Evolutionary conservation across 495 filamentous ascomycete species (phyloP), one percentile per base, ranked within the genome.

Genomic region (Aspergillus ellipticus): DNA sequence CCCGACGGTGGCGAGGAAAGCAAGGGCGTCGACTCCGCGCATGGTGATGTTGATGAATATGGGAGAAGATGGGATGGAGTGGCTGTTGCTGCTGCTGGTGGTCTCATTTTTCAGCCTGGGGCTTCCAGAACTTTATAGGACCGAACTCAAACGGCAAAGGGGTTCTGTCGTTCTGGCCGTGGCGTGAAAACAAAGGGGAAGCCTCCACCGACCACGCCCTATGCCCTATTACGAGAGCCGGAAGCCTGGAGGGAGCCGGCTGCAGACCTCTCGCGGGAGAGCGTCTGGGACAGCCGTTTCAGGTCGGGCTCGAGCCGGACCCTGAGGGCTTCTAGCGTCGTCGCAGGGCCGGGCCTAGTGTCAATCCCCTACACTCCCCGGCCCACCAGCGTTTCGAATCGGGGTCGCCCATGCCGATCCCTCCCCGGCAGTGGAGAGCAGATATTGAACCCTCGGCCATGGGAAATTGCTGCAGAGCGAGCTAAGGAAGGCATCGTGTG

Each of bases 1-100:
- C 28, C 43, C 56, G 17, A 63, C 31, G 20, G 53, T 22, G 24
- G 61, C 49, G 33, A 67, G 55, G 7, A 59, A 20, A 9, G 51
- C 54, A 31, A 61, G 57, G 29, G 45, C 26, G 39, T 35, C 39
- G 37, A 58, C 6, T 28, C 24, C 22, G 17, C 10, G 33, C 56
- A 58, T 54, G 35, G 20, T 51, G 33, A 45, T n/a, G 22, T 4
- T 16, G 13, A 6, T 15, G 4, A 4, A 17, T n/a, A n/a, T 13
- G 35, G n/a, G 11, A 0, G 5, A n/a, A 39, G 35, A 15, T 2
- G 13, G 11, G 13, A 39, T 1, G 5, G n/a, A 39, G 5, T 39
- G 1, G 35, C 4, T 39, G 35, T 15, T 39, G n/a, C n/a, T 39
- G 35, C 4, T 15, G 6, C 6, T 15, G 13, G 10, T n/a, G 13